phyloP scores from a whole-genome alignment of 176 grass and related monocot species.

The Rhynchospora breviuscula region DNA sequence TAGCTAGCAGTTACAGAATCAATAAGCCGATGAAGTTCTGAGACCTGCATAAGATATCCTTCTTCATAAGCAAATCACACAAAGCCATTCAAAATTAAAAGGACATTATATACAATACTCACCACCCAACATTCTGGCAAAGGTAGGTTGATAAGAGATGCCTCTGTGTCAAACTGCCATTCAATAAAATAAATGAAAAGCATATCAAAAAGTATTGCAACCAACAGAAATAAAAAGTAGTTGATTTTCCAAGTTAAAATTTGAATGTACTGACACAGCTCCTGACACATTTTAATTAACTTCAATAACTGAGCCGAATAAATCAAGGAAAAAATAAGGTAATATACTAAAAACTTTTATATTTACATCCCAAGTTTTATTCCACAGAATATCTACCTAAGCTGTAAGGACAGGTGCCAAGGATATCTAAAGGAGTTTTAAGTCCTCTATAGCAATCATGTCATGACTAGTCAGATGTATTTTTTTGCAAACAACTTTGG shows the following conservation, averaged over 20 bases:
- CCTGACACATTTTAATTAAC: not conserved
- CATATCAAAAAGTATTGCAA: not conserved
- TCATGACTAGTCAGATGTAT: not conserved
- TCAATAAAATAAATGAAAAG: constrained; percentile 20
- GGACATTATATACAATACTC: constrained; percentile 25
- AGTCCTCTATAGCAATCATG: not conserved
- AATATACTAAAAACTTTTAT: not conserved
- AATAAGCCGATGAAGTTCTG: constrained; percentile 87
- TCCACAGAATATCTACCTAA: not conserved
- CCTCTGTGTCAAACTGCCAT: constrained; percentile 67
- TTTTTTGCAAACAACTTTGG: not conserved
- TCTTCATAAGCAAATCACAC: constrained; percentile 24
- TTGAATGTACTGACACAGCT: not conserved
- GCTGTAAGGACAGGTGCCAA: not conserved
- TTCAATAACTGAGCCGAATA: not conserved
- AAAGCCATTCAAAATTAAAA: constrained; percentile 13
- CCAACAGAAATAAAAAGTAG: not conserved
- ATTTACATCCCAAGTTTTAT: not conserved
- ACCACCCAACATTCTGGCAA: constrained; percentile 98
- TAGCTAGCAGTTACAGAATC: constrained; percentile 77
- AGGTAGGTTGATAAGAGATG: constrained; percentile 56
- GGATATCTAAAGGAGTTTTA: not conserved
- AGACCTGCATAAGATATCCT: constrained; percentile 52
- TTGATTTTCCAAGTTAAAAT: not conserved
- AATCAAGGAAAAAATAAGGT: not conserved